A percentile compares a stretch with the other conserved stretches of the same genome.
These are phyloP conservation scores for Colletotrichum melonis DNA, from an alignment of 2,329 filamentous ascomycete genomes.

Conservation along the genomic window DNA sequence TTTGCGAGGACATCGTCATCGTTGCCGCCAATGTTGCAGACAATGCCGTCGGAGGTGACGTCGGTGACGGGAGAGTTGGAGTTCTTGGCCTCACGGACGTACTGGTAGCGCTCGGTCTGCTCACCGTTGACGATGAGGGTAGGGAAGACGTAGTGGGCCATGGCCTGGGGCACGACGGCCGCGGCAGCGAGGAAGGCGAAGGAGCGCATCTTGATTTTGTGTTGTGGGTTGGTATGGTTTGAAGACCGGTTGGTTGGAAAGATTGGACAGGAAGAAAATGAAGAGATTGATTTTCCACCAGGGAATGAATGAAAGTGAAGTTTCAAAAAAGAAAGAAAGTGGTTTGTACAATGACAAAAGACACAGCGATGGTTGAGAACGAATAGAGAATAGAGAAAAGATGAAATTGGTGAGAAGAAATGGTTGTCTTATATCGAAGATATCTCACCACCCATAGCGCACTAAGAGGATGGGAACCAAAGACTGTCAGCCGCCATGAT, in stretches of 20 bases:
- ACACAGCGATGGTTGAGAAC: constrained; percentile 30
- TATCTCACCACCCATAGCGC: background rate
- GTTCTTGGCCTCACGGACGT: constrained; percentile 37
- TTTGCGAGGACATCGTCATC: constrained; percentile 49
- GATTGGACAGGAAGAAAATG: constrained; percentile 31
- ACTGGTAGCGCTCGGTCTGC: constrained; percentile 35
- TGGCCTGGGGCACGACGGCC: constrained; percentile 32
- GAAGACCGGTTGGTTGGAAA: constrained; percentile 12
- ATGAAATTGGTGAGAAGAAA: background rate
- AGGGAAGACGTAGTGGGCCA: constrained; percentile 38
- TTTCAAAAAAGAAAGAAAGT: constrained; percentile 30
- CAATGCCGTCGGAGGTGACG: constrained; percentile 49
- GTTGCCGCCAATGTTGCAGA: constrained; percentile 52
- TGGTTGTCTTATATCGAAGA: constrained; percentile 24
- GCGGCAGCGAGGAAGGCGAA: constrained; percentile 27
- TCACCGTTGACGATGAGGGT: constrained; percentile 38
- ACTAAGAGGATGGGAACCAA: background rate
- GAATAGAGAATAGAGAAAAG: background rate
- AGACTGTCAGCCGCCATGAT: background rate
- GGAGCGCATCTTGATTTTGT: constrained; percentile 21
- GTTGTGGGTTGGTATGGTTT: background rate
- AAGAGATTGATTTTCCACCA: constrained; percentile 27
- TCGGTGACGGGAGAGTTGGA: constrained; percentile 53
- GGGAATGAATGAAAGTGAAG: constrained; percentile 30
- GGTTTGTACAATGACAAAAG: constrained; percentile 32